These are phyloP conservation scores for Piromyces finnis DNA, from an alignment of 192 early-diverging fungal genomes.

Conservation along the genomic window DNA sequence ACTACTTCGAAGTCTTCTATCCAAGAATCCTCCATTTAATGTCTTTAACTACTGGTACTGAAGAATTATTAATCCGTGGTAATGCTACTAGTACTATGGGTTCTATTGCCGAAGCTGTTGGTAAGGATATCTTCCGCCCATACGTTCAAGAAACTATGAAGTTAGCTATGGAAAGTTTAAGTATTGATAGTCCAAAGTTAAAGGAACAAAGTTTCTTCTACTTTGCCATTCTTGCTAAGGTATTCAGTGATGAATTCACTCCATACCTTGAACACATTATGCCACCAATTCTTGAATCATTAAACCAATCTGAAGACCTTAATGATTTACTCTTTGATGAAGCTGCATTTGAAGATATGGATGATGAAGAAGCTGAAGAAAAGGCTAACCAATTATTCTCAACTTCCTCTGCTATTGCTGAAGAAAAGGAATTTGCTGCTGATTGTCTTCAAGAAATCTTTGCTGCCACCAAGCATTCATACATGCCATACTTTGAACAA, in stretches of 20 bases:
- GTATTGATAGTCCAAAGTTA: slow-evolving; percentile 49
- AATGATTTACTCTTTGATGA: slow-evolving; percentile 7
- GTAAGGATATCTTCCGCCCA: slow-evolving; percentile 60
- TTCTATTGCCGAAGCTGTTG: slow-evolving; percentile 72
- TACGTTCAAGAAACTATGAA: slow-evolving; percentile 55
- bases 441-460: slow-evolving; percentile 80
- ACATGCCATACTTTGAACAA: slow-evolving; percentile 69
- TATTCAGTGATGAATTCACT: slow-evolving; percentile 67
- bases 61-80: slow-evolving; percentile 62
- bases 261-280: slow-evolving; percentile 55
- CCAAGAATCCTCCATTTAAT: slow-evolving; percentile 51
- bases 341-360: neutral
- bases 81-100: slow-evolving; percentile 71
- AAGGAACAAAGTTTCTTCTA: slow-evolving; percentile 75
- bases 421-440: slow-evolving; percentile 83
- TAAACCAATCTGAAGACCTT: slow-evolving; percentile 40
- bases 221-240: slow-evolving; percentile 63
- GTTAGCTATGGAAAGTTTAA: slow-evolving; percentile 58
- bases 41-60: slow-evolving; percentile 38
- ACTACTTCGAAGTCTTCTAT: slow-evolving; percentile 61
- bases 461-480: slow-evolving; percentile 45
- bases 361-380: slow-evolving; percentile 22
- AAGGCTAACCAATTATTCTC: slow-evolving; percentile 12
- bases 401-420: slow-evolving; percentile 62
- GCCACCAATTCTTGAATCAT: slow-evolving; percentile 63